Evolutionary conservation across 2,329 filamentous ascomycete species (phyloP), one percentile per base, ranked within the genome.

Genomic region (Seiridium unicorne): DNA sequence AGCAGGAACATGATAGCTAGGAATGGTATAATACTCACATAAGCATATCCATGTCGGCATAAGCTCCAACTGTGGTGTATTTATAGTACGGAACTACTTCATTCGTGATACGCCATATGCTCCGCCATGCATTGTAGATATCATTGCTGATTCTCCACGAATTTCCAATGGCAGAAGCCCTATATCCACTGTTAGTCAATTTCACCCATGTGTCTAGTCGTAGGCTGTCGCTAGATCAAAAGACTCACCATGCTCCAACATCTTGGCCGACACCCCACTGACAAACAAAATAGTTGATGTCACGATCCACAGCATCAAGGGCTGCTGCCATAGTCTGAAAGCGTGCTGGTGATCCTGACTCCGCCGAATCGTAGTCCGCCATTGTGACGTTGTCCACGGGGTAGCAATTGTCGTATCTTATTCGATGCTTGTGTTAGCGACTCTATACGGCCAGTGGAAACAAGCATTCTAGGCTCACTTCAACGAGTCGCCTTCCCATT

Each of bases 81-180:
- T 71, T 72, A 5, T 75, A 74, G 58, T 80, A 79, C 1, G 81
- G 80, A 0, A 80, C 78, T 2, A 76, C 79, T 60, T 84, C 79
- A 62, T 84, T 84, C 10, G 79, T 73, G 11, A 82, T 83, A 1
- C 81, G 75, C 74, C 77, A 83, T 49, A 84, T 78, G 42, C 75
- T 77, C 31, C 77, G 72, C 82, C 82, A 84, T 11, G 72, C 72
- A 44, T 80, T 79, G 58, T 78, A 80, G 56, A 84, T 83, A 62
- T 84, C 81, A 61, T 84, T 84, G 58, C 79, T 81, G 60, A 84
- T 83, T 47, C 81, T 72, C 76, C 80, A 83, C 0, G 75, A 74
- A 49, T 82, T 78, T 1, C 79, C 79, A 3, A 83, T 70, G 0
- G 69, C 68, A 2, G 79, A 73, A 0, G 80, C 79, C 71, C 73